Conservation (phyloP, 768 basidiomycete genomes). For the Mycena haematopus region DNA sequence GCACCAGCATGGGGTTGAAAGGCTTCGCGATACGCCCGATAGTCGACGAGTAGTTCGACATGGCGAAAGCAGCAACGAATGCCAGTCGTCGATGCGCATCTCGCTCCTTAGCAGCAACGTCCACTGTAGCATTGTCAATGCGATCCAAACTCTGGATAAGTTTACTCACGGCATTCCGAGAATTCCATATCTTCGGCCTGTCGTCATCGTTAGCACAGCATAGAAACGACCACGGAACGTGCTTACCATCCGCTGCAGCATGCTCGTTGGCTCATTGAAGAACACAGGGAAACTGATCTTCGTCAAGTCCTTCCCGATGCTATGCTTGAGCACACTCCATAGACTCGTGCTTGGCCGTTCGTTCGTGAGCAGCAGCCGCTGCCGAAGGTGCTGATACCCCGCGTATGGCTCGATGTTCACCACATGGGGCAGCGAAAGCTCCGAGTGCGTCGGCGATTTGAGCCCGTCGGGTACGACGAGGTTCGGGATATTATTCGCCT, state of each 20-base stretch:
- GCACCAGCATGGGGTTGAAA: constrained; percentile 92
- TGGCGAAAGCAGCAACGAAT: constrained; percentile 95
- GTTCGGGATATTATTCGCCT: constrained; percentile 78
- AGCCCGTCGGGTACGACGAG: constrained; percentile 72
- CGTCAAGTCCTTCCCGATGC: constrained; percentile 96
- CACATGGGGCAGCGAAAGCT: constrained; percentile 30
- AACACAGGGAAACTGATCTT: constrained; percentile 95
- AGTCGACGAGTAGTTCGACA: constrained; percentile 97
- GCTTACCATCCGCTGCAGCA: constrained; percentile 90
- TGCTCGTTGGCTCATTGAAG: constrained; percentile 94
- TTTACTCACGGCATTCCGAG: constrained; percentile 80
- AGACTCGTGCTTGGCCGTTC: constrained; percentile 88
- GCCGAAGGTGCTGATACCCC: constrained; percentile 72
- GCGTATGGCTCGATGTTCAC: constrained; percentile 53
- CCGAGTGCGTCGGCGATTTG: constrained; percentile 49
- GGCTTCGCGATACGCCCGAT: constrained; percentile 97
- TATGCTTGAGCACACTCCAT: constrained; percentile 94
- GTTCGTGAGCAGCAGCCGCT: constrained; percentile 68
- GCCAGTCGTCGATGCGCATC: constrained; percentile 87
- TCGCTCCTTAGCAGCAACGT: constrained; percentile 77
- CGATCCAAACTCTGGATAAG: neutral
- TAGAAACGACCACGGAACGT: constrained; percentile 28
- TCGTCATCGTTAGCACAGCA: constrained; percentile 33
- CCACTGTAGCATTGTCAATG: constrained; percentile 55
- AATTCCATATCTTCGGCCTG: constrained; percentile 97